Percentiles rank a stretch among this genome's conserved stretches.
Evolutionary conservation across 164 flowering plant species (phyloP).

Genomic region (Liriodendron chinense): DNA sequence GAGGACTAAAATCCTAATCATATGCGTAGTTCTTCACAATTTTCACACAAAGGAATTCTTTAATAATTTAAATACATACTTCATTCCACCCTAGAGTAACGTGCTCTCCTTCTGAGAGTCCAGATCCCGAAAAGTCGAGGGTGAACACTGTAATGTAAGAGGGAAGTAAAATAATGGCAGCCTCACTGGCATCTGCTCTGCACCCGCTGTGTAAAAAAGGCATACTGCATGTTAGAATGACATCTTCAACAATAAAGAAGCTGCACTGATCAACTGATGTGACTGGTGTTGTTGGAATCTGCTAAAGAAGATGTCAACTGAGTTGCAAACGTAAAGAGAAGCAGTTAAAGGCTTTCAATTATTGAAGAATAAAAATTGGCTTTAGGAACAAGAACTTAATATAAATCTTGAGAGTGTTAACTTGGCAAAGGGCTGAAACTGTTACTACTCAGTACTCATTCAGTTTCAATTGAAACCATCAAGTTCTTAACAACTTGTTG

Average conservation of each 20-base stretch:
- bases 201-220: conserved; percentile 66
- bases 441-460: too few species aligned
- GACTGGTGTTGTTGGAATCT: not conserved
- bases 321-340: not conserved
- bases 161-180: conserved; percentile 88
- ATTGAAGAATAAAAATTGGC: too few species aligned
- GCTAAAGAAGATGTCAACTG: not conserved
- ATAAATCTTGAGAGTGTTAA: too few species aligned
- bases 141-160: conserved; percentile 89
- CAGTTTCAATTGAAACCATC: too few species aligned
- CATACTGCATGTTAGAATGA: conserved; percentile 10
- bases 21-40: conserved; percentile 4
- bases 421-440: too few species aligned
- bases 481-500: too few species aligned
- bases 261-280: not conserved
- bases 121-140: conserved; percentile 97
- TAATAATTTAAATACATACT: conserved; percentile 38
- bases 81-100: conserved; percentile 95
- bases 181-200: conserved; percentile 99
- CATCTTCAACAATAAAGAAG: not conserved
- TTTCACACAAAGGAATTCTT: not conserved
- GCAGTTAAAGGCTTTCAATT: not conserved
- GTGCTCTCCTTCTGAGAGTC: conserved; percentile 94
- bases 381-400: too few species aligned
- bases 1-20: too few species aligned